phyloP scores from a whole-genome alignment of 2,329 filamentous ascomycete genomes.

The Thelonectria discophora region DNA sequence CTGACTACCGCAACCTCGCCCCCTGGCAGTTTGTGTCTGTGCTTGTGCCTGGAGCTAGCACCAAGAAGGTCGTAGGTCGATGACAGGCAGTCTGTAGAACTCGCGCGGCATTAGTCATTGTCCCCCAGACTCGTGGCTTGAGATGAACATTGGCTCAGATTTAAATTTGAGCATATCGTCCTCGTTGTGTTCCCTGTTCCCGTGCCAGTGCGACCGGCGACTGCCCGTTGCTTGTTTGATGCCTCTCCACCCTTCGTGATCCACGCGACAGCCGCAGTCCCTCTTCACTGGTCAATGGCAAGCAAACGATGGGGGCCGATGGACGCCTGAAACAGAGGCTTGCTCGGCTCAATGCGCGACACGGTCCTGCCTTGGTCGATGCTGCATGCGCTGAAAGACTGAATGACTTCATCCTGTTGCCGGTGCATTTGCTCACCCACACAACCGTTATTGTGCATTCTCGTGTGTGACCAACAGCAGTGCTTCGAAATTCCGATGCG shows the following conservation, averaged over 20 bases:
- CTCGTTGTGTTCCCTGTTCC: slow-evolving; percentile 26
- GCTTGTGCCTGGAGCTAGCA: slow-evolving; percentile 8
- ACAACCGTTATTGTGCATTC: slow-evolving; percentile 8
- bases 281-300: background rate
- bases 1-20: slow-evolving; percentile 8
- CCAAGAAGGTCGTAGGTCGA: too few species aligned
- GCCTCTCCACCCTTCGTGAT: slow-evolving; percentile 18
- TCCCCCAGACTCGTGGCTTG: background rate
- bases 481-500: background rate
- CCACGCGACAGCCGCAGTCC: background rate
- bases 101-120: background rate
- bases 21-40: slow-evolving; percentile 3
- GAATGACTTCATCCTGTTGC: slow-evolving; percentile 12
- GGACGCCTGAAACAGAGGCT: slow-evolving; percentile 18
- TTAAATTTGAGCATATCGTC: slow-evolving; percentile 11
- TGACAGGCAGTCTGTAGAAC: too few species aligned
- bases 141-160: slow-evolving; percentile 16
- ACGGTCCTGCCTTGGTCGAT: slow-evolving; percentile 9
- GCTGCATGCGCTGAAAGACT: background rate
- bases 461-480: background rate
- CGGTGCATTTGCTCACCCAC: slow-evolving; percentile 6
- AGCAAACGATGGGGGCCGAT: slow-evolving; percentile 2
- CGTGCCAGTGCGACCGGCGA: slow-evolving; percentile 33
- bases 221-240: background rate
- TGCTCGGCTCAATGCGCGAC: slow-evolving; percentile 11